phyloP scores from a whole-genome alignment of 2,329 filamentous ascomycete species.

The Trichothecium roseum region DNA sequence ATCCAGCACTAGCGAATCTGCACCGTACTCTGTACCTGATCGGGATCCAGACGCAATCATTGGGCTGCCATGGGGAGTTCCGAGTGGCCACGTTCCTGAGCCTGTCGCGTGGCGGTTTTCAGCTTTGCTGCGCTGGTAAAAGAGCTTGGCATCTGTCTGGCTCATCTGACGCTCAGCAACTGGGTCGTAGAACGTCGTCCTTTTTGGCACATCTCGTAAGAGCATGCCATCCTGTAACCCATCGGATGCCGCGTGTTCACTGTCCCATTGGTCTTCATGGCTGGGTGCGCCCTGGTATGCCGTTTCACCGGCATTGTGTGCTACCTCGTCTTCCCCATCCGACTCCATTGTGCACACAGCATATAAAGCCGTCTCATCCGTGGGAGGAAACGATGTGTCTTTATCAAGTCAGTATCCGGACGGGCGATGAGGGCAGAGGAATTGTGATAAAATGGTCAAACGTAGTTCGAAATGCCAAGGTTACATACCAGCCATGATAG shows the following conservation, averaged over 20 bases:
- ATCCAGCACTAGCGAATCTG: constrained; percentile 22
- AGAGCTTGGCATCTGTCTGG: constrained; percentile 87
- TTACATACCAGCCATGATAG: too few relatives aligned
- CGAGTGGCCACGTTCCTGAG: constrained; percentile 25
- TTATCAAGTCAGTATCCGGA: too few relatives aligned
- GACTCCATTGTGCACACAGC: constrained; percentile 16
- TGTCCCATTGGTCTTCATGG: constrained; percentile 3
- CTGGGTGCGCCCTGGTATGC: constrained; percentile 10
- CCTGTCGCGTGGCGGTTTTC: constrained; percentile 23
- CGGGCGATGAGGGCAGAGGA: too few relatives aligned
- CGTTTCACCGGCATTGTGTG: constrained; percentile 9
- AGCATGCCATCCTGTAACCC: constrained; percentile 46
- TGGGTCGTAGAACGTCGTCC: constrained; percentile 87
- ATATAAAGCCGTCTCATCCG: constrained; percentile 1
- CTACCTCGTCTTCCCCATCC: constrained; percentile 19
- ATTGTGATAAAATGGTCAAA: too few relatives aligned
- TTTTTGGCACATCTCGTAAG: constrained; percentile 48
- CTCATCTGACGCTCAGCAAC: constrained; percentile 90
- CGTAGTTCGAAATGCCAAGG: too few relatives aligned
- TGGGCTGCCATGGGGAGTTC: constrained; percentile 37
- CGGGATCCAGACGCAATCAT: constrained; percentile 25
- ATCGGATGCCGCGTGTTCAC: constrained; percentile 14
- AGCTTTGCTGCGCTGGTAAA: constrained; percentile 78
- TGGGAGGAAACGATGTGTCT: background rate
- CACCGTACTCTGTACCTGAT: constrained; percentile 23